A percentile compares a stretch with the other conserved stretches of the same genome.
phyloP scores from a whole-genome alignment of 331 rosid genomes.

The Quercus phellos region DNA sequence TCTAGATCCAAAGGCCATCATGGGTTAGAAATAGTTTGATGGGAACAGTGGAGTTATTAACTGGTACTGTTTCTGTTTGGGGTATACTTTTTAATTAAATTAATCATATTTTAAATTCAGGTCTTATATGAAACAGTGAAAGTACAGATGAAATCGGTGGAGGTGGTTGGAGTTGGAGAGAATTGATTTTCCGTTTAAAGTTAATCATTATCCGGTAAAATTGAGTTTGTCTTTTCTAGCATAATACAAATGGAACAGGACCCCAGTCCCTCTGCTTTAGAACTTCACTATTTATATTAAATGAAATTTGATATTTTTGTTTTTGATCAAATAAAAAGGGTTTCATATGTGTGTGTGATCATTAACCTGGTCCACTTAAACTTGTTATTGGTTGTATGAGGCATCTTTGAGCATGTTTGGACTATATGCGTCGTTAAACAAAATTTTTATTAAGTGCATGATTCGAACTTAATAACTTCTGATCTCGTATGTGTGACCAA shows the following conservation, averaged over 20 bases:
- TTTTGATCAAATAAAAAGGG: no score
- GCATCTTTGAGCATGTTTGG: rapidly evolving
- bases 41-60: background rate
- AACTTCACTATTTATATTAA: background rate
- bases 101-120: background rate
- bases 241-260: background rate
- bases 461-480: rapidly evolving
- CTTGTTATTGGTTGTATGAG: rapidly evolving
- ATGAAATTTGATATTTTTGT: no score
- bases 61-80: background rate
- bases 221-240: background rate
- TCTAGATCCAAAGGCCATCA: slow-evolving; percentile 12
- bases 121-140: no score
- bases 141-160: slow-evolving; percentile 1
- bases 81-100: background rate
- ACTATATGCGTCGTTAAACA: rapidly evolving
- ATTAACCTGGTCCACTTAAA: no score
- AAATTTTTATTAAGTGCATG: rapidly evolving
- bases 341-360: rapidly evolving
- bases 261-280: background rate
- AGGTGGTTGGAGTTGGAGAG: slow-evolving; percentile 26
- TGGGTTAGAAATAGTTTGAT: background rate
- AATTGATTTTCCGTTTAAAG: slow-evolving; percentile 15
- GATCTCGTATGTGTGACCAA: no score
- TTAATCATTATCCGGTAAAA: slow-evolving; percentile 19